Evolutionary conservation across 1,284 basidiomycete genomes (phyloP).

Genomic region (Cryptococcus maquisensis): DNA sequence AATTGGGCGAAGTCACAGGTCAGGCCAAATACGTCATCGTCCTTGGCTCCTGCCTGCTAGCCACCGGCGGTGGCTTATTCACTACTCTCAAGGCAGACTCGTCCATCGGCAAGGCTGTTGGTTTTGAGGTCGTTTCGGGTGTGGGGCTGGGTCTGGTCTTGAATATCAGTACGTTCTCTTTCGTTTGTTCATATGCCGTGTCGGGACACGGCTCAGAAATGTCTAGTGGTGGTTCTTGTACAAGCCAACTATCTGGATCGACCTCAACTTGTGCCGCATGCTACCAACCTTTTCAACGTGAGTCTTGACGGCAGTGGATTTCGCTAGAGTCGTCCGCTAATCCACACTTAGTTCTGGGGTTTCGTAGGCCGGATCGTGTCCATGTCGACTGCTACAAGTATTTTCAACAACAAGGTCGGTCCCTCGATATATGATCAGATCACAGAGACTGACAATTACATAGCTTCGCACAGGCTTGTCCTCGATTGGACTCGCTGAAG

Average conservation of each 20-base stretch:
- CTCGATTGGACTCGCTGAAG: background rate
- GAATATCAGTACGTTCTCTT: conserved; percentile 17
- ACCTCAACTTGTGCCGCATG: conserved; percentile 20
- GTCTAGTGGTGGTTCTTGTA: conserved; percentile 20
- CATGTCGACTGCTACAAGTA: conserved; percentile 25
- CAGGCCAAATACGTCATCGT: conserved; percentile 24
- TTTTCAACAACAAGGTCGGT: conserved; percentile 31
- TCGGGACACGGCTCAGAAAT: too few species aligned
- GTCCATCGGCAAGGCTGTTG: conserved; percentile 14
- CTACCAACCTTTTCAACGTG: conserved; percentile 24
- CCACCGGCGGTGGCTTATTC: conserved; percentile 18
- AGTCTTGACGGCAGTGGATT: conserved; percentile 1
- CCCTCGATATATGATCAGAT: background rate
- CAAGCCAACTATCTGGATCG: conserved; percentile 19
- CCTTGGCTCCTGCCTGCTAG: conserved; percentile 14
- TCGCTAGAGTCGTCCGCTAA: background rate
- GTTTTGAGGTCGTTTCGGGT: conserved; percentile 23
- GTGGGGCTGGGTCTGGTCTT: conserved; percentile 20
- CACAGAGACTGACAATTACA: background rate
- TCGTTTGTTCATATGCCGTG: too few species aligned
- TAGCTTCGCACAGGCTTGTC: conserved; percentile 9
- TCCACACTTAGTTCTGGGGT: conserved; percentile 16
- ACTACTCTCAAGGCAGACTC: conserved; percentile 14
- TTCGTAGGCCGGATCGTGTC: conserved; percentile 27
- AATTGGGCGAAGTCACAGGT: conserved; percentile 22